Conservation (phyloP, 192 early-diverging fungal genomes). For the Rhizophlyctis rosea region DNA sequence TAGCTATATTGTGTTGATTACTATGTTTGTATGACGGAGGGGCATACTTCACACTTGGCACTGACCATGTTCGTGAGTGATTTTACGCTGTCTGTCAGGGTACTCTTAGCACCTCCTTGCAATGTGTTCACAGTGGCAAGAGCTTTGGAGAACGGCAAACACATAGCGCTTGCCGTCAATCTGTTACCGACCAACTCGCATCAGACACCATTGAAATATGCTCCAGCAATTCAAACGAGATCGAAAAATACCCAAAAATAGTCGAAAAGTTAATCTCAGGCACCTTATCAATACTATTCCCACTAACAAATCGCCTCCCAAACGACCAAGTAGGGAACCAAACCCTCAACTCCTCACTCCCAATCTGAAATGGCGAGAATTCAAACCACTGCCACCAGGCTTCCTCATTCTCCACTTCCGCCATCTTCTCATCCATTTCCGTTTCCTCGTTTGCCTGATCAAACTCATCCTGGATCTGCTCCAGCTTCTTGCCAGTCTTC, state of each 20-base stretch:
- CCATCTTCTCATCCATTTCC: slow-evolving; percentile 1
- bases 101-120: too few species aligned
- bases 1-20: too few species aligned
- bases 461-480: slow-evolving; percentile 19
- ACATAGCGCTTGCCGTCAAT: slow-evolving; percentile 31
- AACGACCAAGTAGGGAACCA: slow-evolving; percentile 80
- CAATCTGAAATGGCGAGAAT: slow-evolving; percentile 74
- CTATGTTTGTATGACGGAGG: too few species aligned
- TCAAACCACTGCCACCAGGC: slow-evolving; percentile 78
- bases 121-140: too few species aligned
- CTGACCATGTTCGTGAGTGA: too few species aligned
- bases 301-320: slow-evolving; percentile 67
- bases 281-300: slow-evolving; percentile 52
- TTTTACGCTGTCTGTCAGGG: too few species aligned
- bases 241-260: slow-evolving; percentile 57
- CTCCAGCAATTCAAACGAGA: slow-evolving; percentile 35
- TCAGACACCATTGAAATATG: slow-evolving; percentile 22
- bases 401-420: slow-evolving; percentile 25
- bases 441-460: slow-evolving; percentile 5
- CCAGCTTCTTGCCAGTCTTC: slow-evolving; percentile 3
- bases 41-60: too few species aligned
- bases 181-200: slow-evolving; percentile 41
- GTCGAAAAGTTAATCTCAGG: slow-evolving; percentile 69
- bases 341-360: slow-evolving; percentile 68
- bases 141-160: slow-evolving; percentile 9